Percentiles rank a stretch among this genome's conserved stretches.
phyloP scores from a whole-genome alignment of 2,329 filamentous ascomycete genomes.

The Calonectria hongkongensis region DNA sequence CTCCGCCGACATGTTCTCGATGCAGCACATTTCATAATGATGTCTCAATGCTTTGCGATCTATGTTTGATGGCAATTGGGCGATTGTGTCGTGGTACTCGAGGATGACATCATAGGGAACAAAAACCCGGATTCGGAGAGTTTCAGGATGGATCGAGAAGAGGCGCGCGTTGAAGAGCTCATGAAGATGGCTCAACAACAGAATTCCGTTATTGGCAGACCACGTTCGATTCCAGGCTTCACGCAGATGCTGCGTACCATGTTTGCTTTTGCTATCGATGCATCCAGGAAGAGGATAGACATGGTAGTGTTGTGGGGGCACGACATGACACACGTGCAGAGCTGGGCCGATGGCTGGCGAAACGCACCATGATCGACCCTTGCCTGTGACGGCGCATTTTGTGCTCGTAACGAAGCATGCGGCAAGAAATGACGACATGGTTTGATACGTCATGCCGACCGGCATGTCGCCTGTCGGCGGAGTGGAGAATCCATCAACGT shows the following conservation, averaged over 20 bases:
- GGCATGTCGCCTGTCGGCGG: conserved; percentile 15
- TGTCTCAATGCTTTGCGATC: conserved; percentile 11
- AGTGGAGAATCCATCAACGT: conserved; percentile 18
- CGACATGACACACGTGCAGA: conserved; percentile 47
- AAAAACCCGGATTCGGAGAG: conserved; percentile 41
- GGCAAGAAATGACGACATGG: conserved; percentile 20
- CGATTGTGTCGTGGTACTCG: neutral
- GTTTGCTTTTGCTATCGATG: neutral
- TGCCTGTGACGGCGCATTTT: conserved; percentile 39
- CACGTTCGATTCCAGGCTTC: conserved; percentile 38
- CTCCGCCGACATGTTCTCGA: conserved; percentile 10
- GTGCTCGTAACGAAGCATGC: conserved; percentile 22
- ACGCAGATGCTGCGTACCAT: conserved; percentile 12
- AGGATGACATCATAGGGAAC: conserved; percentile 13
- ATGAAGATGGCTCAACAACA: conserved; percentile 46
- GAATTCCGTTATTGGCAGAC: conserved; percentile 42
- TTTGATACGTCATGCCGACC: neutral
- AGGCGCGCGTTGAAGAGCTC: conserved; percentile 47
- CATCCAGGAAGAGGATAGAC: conserved; percentile 36
- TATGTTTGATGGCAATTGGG: neutral
- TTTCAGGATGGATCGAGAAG: conserved; percentile 51
- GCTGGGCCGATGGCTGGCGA: conserved; percentile 38
- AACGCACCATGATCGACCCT: conserved; percentile 42
- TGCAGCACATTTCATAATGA: conserved; percentile 21
- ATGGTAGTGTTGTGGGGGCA: conserved; percentile 48